A percentile compares a stretch with the other conserved stretches of the same genome.
phyloP scores from a whole-genome alignment of 768 basidiomycete species.

The Phaffia australis region DNA sequence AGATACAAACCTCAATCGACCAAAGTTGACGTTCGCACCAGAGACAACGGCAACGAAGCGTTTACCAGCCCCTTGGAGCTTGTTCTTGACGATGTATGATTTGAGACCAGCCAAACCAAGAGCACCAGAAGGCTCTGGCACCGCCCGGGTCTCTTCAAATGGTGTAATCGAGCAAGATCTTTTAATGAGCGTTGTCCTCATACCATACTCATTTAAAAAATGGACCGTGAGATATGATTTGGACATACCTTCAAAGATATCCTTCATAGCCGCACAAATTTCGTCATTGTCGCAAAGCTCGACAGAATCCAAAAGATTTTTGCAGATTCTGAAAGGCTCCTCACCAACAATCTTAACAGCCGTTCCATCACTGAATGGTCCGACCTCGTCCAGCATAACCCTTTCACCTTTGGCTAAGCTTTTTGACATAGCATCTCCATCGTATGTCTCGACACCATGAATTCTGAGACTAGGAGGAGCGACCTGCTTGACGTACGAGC shows the following conservation, averaged over 20 bases:
- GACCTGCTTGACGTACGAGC: slow-evolving; percentile 83
- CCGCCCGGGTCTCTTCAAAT: slow-evolving; percentile 71
- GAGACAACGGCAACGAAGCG: slow-evolving; percentile 84
- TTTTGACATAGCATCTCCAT: slow-evolving; percentile 84
- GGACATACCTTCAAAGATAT: slow-evolving; percentile 81
- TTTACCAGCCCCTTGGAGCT: slow-evolving; percentile 69
- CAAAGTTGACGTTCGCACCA: slow-evolving; percentile 99
- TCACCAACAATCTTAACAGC: slow-evolving; percentile 91
- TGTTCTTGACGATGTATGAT: slow-evolving; percentile 67
- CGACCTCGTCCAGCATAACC: slow-evolving; percentile 75
- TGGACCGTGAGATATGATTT: not conserved
- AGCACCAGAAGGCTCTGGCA: slow-evolving; percentile 94
- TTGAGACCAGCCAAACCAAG: slow-evolving; percentile 86
- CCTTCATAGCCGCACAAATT: slow-evolving; percentile 96
- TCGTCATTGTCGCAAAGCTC: slow-evolving; percentile 87
- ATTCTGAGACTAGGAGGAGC: slow-evolving; percentile 72
- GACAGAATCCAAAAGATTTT: slow-evolving; percentile 67
- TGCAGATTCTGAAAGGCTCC: slow-evolving; percentile 87
- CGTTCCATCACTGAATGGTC: slow-evolving; percentile 94
- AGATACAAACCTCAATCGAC: slow-evolving; percentile 89
- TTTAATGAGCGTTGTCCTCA: not conserved
- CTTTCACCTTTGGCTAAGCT: slow-evolving; percentile 73
- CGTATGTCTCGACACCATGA: slow-evolving; percentile 83
- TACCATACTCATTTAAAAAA: not conserved
- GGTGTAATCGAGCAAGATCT: slow-evolving; percentile 4